Conservation (phyloP, 768 basidiomycete species). For the Neoboletus brunneissimus region DNA sequence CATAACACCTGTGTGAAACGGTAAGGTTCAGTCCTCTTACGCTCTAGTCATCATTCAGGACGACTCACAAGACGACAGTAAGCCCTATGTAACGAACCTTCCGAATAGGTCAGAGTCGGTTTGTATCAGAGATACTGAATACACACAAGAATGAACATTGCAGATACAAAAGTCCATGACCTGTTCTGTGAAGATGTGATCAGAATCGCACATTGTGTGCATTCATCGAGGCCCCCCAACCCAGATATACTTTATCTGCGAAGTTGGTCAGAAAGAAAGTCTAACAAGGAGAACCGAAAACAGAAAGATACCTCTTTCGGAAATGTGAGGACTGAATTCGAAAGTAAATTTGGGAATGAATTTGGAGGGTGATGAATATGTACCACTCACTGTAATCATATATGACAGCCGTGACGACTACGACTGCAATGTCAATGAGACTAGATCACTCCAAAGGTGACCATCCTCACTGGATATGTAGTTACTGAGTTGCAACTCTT, state of each 20-base stretch:
- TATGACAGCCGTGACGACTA: background rate
- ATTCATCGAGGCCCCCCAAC: slow-evolving; percentile 2
- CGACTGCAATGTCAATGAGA: slow-evolving; percentile 12
- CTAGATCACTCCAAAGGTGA: background rate
- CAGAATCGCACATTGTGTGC: background rate
- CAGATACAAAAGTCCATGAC: slow-evolving; percentile 16
- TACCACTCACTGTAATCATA: background rate
- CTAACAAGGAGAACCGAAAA: background rate
- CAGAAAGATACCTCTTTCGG: slow-evolving; percentile 12
- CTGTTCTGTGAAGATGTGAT: slow-evolving; percentile 7
- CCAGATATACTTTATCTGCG: slow-evolving; percentile 11
- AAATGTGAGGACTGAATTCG: slow-evolving; percentile 13
- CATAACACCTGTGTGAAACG: background rate
- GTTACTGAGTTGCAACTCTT: background rate
- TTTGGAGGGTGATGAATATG: background rate
- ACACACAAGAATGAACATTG: slow-evolving; percentile 17
- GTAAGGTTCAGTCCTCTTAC: background rate
- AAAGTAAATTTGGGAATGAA: background rate
- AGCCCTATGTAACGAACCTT: slow-evolving; percentile 23
- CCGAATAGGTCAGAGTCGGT: background rate
- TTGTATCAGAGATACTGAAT: background rate
- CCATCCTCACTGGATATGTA: slow-evolving; percentile 3
- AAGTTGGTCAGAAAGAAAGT: background rate
- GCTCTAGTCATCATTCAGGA: background rate
- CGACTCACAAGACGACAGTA: slow-evolving; percentile 8